Evolutionary conservation across 2,329 filamentous ascomycete genomes (phyloP), one percentile per base, ranked within the genome.

Genomic region (Hymenoscyphus fraxineus): DNA sequence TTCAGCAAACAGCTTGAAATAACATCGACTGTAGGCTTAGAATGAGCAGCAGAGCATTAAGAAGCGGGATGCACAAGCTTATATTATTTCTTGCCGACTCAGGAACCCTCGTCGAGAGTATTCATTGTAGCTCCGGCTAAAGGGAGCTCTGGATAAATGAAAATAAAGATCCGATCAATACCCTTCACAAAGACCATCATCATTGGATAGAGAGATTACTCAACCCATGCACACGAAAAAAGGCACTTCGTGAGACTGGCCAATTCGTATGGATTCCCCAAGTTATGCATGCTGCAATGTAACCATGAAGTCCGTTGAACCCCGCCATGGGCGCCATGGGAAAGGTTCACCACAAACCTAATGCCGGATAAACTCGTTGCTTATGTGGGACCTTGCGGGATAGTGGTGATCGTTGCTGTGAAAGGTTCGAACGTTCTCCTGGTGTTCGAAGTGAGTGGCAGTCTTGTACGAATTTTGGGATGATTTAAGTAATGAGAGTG

Each of bases 61-160:
- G 15, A 19, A 22, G 27, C 58, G 27, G 40, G 54, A 32, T 31
- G 27, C 15, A 12, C 16, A 56, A 56, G 54, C 22, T 56, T 56
- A 56, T 56, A 35, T 35, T 51, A 12, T 51, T 51, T 51, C n/a
- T n/a, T 4, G 10, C 44, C 44, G 44, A 51, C 44, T 51, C 7
- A 22, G 22, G n/a, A 51, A 51, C n/a, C 44, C 7, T 22, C 41
- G 5, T 47, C 16, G 13, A 47, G 41, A 19, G 12, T 51, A 51
- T 51, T 51, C 44, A 51, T 51, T n/a, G 22, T 22, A 38, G 63
- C 66, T 70, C 66, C 67, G 69, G 69, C 59, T 70, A 70, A 70
- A 69, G 40, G 27, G 54, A 51, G 44, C 44, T 51, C 7, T 58
- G 65, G 65, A 16, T 64, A 66, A 68, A 64, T 59, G 39, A 56